phyloP scores from a whole-genome alignment of 2,329 filamentous ascomycete genomes.

The Tolypocladium sp. region DNA sequence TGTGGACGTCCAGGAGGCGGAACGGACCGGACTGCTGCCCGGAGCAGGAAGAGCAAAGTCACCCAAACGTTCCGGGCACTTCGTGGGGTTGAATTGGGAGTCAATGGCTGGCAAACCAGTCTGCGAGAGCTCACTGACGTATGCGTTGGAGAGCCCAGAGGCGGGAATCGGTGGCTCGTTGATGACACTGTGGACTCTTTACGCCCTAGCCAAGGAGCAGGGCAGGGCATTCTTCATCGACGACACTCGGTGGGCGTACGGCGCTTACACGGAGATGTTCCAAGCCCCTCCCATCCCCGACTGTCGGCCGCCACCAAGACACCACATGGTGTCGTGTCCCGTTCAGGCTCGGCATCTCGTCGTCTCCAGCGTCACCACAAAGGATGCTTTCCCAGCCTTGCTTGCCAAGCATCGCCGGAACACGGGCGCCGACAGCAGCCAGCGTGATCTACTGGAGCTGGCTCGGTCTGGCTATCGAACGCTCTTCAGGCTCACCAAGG shows the following conservation, averaged over 20 bases:
- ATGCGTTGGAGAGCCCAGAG: slow-evolving; percentile 62
- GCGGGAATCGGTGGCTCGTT: slow-evolving; percentile 70
- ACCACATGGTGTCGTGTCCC: slow-evolving; percentile 73
- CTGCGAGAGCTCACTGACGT: slow-evolving; percentile 67
- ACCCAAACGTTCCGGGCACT: slow-evolving; percentile 29
- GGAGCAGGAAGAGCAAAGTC: slow-evolving; percentile 21
- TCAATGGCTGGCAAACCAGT: slow-evolving; percentile 38
- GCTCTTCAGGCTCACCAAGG: slow-evolving; percentile 59
- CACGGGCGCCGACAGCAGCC: slow-evolving; percentile 11
- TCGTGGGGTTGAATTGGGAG: slow-evolving; percentile 39
- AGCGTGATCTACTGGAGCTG: slow-evolving; percentile 55
- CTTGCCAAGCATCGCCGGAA: slow-evolving; percentile 21
- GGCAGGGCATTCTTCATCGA: slow-evolving; percentile 74
- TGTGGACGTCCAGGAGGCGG: slow-evolving; percentile 65
- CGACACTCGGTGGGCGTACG: slow-evolving; percentile 76
- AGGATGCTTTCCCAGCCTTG: slow-evolving; percentile 53
- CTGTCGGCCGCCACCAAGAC: slow-evolving; percentile 63
- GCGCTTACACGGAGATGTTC: slow-evolving; percentile 66
- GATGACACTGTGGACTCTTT: slow-evolving; percentile 76
- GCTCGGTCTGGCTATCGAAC: slow-evolving; percentile 62
- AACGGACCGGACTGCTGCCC: slow-evolving; percentile 53
- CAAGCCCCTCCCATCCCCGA: slow-evolving; percentile 51
- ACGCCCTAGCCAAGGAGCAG: slow-evolving; percentile 68
- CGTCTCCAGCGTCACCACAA: slow-evolving; percentile 59
- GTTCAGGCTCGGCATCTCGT: slow-evolving; percentile 66